Evolutionary conservation across 23 red algal species (phyloP), one percentile per base, ranked within the genome.

Genomic region (Cyanidiococcus yangmingshanensis): DNA sequence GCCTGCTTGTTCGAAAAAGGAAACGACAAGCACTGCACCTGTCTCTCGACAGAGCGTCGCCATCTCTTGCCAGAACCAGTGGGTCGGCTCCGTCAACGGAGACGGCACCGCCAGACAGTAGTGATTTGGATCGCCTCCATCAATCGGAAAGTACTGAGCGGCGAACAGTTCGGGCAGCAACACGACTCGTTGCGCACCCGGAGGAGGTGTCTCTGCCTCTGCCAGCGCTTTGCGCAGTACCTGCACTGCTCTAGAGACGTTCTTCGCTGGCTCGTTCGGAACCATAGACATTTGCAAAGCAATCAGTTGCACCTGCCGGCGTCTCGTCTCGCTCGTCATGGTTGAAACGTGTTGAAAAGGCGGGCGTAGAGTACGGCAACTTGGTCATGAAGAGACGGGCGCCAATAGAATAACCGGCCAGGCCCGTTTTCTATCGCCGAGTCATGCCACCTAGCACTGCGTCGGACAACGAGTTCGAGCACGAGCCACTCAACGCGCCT

Each of bases 121-220:
- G 76, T 84, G 68, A 2, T n/a, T 41, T 68, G 58, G 68, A 15
- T 40, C 41, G 16, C 38, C 1, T 27, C 30, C 40, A 38, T 85
- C 85, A 41, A 86, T 82, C 39, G 86, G 87, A 78, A 95, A 95
- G 76, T 95, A 95, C 0, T 74, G 63, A 36, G 84, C 76, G n/a
- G 80, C 81, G 63, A 95, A 95, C 31, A 95, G 82, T 67, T 95
- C 91, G 45, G 84, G 91, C 37, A 95, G 82, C 26, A 95, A 79
- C n/a, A 89, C 82, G 37, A 95, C 85, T 3, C 86, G 85, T 24
- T 86, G 86, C 63, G 27, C 21, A 35, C 63, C 63, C 3, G n/a
- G 12, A 7, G 63, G 63, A 3, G 32, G 12, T 7, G 45, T 21
- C 7, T 21, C 45, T 15, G 45, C 45, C 45, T 54, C 45, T 7